phyloP scores from a whole-genome alignment of 2,329 filamentous ascomycete genomes.

The Hypoxylon sp. region DNA sequence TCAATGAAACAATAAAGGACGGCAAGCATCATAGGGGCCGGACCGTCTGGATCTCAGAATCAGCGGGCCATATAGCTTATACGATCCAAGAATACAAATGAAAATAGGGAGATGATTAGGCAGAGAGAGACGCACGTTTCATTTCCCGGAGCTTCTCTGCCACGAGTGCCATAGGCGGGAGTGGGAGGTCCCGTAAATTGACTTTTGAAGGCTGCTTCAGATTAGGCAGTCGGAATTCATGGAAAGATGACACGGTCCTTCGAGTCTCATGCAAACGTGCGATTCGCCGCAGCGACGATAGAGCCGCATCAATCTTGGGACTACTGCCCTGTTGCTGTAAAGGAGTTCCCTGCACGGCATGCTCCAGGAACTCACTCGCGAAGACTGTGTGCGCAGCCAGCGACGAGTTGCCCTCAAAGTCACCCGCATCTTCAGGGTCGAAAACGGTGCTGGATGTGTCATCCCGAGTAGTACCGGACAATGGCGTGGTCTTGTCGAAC shows the following conservation, averaged over 20 bases:
- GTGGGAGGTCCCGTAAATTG: constrained; percentile 63
- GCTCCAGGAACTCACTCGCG: constrained; percentile 59
- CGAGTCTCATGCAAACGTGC: constrained; percentile 61
- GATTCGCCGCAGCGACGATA: constrained; percentile 65
- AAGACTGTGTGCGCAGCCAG: constrained; percentile 61
- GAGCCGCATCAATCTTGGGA: constrained; percentile 65
- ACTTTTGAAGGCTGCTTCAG: constrained; percentile 61
- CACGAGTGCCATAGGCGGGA: constrained; percentile 66
- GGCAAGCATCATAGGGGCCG: constrained; percentile 62
- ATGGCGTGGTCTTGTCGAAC: constrained; percentile 32
- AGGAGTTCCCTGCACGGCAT: constrained; percentile 57
- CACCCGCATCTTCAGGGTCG: constrained; percentile 65
- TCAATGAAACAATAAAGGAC: constrained; percentile 64
- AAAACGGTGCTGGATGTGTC: constrained; percentile 63
- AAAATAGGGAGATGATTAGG: not conserved
- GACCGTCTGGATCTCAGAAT: constrained; percentile 53
- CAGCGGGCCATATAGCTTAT: not conserved
- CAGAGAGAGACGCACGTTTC: constrained; percentile 55
- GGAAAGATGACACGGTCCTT: constrained; percentile 27
- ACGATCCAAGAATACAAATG: not conserved
- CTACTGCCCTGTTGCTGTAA: constrained; percentile 56
- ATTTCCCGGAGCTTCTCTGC: constrained; percentile 62
- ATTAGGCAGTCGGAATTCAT: constrained; percentile 45
- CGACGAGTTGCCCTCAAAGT: constrained; percentile 60
- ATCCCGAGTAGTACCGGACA: constrained; percentile 52